These are phyloP conservation scores for Tolypocladium tropicale DNA, from an alignment of 2,329 filamentous ascomycete genomes.

Conservation along the genomic window DNA sequence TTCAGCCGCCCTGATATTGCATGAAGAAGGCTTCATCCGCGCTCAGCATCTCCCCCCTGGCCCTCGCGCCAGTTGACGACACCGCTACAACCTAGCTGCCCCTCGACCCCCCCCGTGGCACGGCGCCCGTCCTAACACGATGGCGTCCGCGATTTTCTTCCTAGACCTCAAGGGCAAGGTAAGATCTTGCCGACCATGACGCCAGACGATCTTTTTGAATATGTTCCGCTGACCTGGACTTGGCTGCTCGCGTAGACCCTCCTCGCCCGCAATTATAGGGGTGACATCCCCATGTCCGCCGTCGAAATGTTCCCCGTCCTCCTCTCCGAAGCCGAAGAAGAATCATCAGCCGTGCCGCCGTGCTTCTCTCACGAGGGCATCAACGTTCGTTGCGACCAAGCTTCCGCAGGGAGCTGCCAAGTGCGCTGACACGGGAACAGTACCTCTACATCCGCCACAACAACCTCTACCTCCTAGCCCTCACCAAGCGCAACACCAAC, in stretches of 20 bases:
- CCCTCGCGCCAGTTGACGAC: slow-evolving; percentile 8
- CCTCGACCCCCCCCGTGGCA: slow-evolving; percentile 5
- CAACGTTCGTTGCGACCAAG: slow-evolving; percentile 57
- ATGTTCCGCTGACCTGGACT: slow-evolving; percentile 9
- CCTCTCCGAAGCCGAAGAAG: slow-evolving; percentile 96
- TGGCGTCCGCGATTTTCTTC: slow-evolving; percentile 98
- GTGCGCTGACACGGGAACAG: slow-evolving; percentile 29
- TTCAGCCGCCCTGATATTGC: background rate
- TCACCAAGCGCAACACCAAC: slow-evolving; percentile 98
- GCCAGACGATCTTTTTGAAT: background rate
- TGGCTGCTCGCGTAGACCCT: slow-evolving; percentile 60
- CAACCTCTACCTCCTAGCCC: slow-evolving; percentile 94
- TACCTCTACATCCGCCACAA: slow-evolving; percentile 99
- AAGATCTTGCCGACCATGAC: slow-evolving; percentile 1
- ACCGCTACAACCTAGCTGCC: slow-evolving; percentile 13
- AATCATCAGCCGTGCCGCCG: slow-evolving; percentile 91
- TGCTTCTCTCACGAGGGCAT: slow-evolving; percentile 99
- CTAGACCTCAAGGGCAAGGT: slow-evolving; percentile 99
- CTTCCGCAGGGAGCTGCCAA: background rate
- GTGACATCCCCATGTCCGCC: slow-evolving; percentile 97
- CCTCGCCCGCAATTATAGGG: slow-evolving; percentile 93
- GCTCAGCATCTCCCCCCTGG: slow-evolving; percentile 8
- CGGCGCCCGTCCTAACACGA: slow-evolving; percentile 30
- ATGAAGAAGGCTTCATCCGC: background rate
- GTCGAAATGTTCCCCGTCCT: slow-evolving; percentile 97